A percentile compares a stretch with the other conserved stretches of the same genome.
Conservation (phyloP, 83 land plant species). For the Diphasiastrum complanatum region DNA sequence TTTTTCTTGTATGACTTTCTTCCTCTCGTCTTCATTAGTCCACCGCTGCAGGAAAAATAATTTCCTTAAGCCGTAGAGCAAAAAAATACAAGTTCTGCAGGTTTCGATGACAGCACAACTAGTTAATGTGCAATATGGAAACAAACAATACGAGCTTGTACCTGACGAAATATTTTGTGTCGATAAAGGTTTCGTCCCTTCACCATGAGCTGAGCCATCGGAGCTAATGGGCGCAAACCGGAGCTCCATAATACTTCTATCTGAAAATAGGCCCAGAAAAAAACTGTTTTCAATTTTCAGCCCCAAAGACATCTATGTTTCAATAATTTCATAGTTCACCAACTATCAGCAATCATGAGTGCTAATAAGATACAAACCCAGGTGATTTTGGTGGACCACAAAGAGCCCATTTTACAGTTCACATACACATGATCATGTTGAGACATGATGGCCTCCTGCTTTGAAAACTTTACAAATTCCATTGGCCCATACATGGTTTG, state of each 20-base stretch:
- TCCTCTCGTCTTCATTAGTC: constrained; percentile 41
- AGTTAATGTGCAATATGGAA: not conserved
- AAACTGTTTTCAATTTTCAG: too few relatives aligned
- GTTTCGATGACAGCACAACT: not conserved
- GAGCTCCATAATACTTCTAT: constrained; percentile 59
- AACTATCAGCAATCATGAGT: not conserved
- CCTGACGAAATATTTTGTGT: constrained; percentile 46
- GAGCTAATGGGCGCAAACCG: constrained; percentile 40
- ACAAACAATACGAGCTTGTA: constrained; percentile 4
- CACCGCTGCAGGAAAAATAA: constrained; percentile 30
- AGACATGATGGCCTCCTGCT: too few relatives aligned
- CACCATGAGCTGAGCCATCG: constrained; percentile 47
- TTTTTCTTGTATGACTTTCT: constrained; percentile 43
- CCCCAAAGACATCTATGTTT: too few relatives aligned
- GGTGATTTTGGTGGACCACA: too few relatives aligned
- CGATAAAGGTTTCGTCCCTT: constrained; percentile 63
- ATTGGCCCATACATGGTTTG: too few relatives aligned
- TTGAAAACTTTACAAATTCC: too few relatives aligned
- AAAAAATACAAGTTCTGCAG: too few relatives aligned
- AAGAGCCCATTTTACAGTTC: too few relatives aligned
- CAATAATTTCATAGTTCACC: too few relatives aligned
- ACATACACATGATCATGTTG: too few relatives aligned
- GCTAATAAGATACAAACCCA: not conserved
- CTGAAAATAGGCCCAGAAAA: too few relatives aligned
- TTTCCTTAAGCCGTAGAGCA: too few relatives aligned